Base-by-base conservation (phyloP, 164 flowering plant species). In the Vitis riparia region DNA sequence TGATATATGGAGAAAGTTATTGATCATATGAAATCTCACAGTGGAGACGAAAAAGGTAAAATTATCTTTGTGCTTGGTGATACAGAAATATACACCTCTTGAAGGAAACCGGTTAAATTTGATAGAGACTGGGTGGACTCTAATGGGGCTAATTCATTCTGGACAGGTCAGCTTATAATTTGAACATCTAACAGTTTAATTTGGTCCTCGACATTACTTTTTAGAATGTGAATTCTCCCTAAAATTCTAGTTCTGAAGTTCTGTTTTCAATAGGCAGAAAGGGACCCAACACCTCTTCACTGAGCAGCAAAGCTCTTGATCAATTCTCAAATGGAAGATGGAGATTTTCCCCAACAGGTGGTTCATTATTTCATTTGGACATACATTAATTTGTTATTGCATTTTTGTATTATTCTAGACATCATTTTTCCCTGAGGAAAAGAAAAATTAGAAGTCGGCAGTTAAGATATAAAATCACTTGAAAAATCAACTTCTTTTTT, bases 291-390 rank as follows among this genome's bases (percentile, higher is more conserved):
- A 19, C 84, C 86, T 10, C 74, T 85, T 60, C 88, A 85, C 68
- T 75, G 72, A 17, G 88, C 81, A 5, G 84, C 80, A n/a, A 80
- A 76, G 68, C 48, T 82, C 12, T 7, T 85, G 51, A 80, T 85
- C 64, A 85, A 82, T 62, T 78, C 80, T 8, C 88, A 85, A 65
- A 53, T 79, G 76, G 84, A 82, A 68, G 67, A 80, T 59, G 88
- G 88, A 0, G 88, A 82, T 70, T 85, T 74, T 55, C 80, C 86
- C 5, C 88, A 84, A 68, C 79, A 83, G 85, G 87, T 81, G 29
- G 5, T 5, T 55, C 17, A 5, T n/a, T 19, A 32, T 32, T 32
- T 32, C 44, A 6, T 32, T 32, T 32, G 44, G 0, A 32, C 44
- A 32, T 32, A 32, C 7, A 32, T 19, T 3, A 32, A 3, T 32